These are phyloP conservation scores for Starmerella kuoi DNA, from an alignment of 805 yeast genomes.

Conservation along the genomic window DNA sequence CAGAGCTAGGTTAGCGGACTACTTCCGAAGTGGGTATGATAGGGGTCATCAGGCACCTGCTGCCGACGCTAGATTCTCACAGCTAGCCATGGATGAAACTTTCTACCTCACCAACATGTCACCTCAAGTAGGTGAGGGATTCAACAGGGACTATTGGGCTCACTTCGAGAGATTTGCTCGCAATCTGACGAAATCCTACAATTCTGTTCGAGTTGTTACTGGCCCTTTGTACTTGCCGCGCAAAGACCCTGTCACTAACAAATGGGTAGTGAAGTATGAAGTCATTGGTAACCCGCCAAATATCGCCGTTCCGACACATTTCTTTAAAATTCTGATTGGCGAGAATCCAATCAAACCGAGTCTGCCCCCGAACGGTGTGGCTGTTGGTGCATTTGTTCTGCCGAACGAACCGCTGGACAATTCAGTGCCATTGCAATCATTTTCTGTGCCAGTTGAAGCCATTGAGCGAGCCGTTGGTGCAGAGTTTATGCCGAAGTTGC, in stretches of 20 bases:
- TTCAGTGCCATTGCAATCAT: constrained; percentile 52
- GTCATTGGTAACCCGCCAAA: constrained; percentile 94
- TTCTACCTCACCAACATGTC: constrained; percentile 80
- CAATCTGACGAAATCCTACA: constrained; percentile 57
- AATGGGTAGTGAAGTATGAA: constrained; percentile 74
- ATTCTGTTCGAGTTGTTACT: constrained; percentile 72
- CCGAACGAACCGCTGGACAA: constrained; percentile 80
- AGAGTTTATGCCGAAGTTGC: constrained; percentile 60
- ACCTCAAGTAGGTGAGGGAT: constrained; percentile 96
- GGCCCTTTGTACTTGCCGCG: constrained; percentile 89
- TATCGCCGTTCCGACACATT: constrained; percentile 95
- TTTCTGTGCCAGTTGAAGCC: constrained; percentile 83
- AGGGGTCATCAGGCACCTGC: constrained; percentile 98
- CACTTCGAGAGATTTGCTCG: constrained; percentile 85
- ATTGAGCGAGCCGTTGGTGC: constrained; percentile 79
- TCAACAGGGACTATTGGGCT: constrained; percentile 96
- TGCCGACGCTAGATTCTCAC: constrained; percentile 87
- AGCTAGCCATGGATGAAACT: constrained; percentile 89
- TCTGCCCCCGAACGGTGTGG: constrained; percentile 34
- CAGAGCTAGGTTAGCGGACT: constrained; percentile 68
- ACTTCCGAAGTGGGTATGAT: constrained; percentile 90
- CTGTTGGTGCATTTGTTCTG: constrained; percentile 85
- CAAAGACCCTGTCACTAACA: constrained; percentile 58
- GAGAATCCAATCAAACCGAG: constrained; percentile 38
- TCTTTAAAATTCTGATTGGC: constrained; percentile 80